These are phyloP conservation scores for Odonthalia washingtoniensis DNA, from an alignment of 31 red algal species.

Conservation along the genomic window DNA sequence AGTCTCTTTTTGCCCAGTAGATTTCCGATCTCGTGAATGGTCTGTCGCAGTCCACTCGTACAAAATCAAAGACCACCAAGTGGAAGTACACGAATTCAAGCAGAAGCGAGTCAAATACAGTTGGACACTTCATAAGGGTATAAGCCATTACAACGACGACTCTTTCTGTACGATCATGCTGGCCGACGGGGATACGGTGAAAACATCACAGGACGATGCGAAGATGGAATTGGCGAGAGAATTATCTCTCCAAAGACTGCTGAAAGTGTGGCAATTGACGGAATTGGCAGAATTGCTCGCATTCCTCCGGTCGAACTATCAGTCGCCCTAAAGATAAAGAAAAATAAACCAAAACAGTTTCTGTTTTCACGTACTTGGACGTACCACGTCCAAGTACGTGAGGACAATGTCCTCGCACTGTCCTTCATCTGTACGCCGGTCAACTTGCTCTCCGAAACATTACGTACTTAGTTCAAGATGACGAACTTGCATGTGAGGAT, in stretches of 20 bases:
- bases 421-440: constrained; percentile 27
- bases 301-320: constrained; percentile 11
- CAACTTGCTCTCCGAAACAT: constrained; percentile 41
- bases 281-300: constrained; percentile 30
- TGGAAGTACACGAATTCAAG: not conserved
- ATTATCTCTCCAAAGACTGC: not conserved
- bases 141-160: too few relatives aligned
- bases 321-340: constrained; percentile 54
- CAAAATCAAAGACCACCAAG: not conserved
- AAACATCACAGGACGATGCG: constrained; percentile 29
- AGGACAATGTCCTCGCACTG: constrained; percentile 7
- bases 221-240: constrained; percentile 45
- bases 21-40: not conserved
- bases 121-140: not conserved
- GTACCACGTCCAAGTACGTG: too few relatives aligned
- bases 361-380: constrained; percentile 52
- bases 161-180: not conserved
- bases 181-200: not conserved
- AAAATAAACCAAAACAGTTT: too few relatives aligned
- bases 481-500: constrained; percentile 49
- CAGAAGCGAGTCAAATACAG: not conserved
- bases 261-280: not conserved
- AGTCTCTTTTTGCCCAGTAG: not conserved
- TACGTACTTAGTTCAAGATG: constrained; percentile 19
- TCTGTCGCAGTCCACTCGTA: not conserved